A percentile compares a stretch with the other conserved stretches of the same genome.
Evolutionary conservation across 768 basidiomycete species (phyloP).

Genomic region (Suillus hirtellus): DNA sequence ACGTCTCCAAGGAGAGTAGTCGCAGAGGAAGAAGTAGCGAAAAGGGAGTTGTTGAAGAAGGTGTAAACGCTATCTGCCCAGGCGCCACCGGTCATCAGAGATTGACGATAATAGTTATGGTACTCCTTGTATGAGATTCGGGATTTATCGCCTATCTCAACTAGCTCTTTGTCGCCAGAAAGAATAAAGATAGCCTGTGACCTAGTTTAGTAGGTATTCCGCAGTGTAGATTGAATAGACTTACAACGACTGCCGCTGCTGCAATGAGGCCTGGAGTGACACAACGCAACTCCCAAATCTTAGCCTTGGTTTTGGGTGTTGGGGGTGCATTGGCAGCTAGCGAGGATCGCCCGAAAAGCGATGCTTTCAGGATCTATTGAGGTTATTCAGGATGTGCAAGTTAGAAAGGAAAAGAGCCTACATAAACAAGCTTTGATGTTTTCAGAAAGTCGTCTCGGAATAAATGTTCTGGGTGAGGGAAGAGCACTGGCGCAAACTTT

Average conservation of each 20-base stretch:
- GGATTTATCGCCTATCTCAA: not conserved
- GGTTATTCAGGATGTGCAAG: too few relatives aligned
- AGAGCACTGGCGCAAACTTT: constrained; percentile 2
- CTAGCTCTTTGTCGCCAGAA: constrained; percentile 6
- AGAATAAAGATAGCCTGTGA: not conserved
- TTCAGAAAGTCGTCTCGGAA: not conserved
- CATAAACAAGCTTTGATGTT: not conserved
- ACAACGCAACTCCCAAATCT: too few relatives aligned
- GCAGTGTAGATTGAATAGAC: too few relatives aligned
- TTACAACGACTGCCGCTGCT: too few relatives aligned
- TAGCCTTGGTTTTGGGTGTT: too few relatives aligned
- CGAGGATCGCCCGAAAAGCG: too few relatives aligned
- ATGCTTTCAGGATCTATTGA: too few relatives aligned
- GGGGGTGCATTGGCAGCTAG: too few relatives aligned
- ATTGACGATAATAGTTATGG: constrained; percentile 5
- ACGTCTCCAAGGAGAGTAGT: too few relatives aligned
- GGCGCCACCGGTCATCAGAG: not conserved
- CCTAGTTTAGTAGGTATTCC: not conserved
- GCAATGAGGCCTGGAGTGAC: too few relatives aligned
- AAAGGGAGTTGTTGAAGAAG: constrained; percentile 10
- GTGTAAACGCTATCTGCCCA: not conserved
- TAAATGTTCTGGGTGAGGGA: not conserved
- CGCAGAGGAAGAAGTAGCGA: not conserved
- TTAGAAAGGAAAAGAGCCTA: not conserved
- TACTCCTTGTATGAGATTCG: constrained; percentile 6